Conservation (phyloP, 306 rosid genomes). For the Aeschynomene evenia region DNA sequence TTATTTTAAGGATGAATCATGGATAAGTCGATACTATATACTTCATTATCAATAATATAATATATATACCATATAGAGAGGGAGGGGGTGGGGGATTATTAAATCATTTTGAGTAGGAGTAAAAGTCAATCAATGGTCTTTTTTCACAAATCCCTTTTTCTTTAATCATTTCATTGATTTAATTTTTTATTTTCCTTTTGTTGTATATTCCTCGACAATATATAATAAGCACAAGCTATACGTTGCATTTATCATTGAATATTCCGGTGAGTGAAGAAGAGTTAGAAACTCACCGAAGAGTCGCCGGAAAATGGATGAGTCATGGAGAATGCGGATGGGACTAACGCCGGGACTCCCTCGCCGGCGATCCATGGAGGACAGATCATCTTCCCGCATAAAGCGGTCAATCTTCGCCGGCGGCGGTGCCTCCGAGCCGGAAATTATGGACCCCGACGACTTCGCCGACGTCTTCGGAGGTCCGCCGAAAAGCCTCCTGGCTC, state of each 20-base stretch:
- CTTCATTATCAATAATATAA: no score
- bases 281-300: conserved; percentile 21
- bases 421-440: conserved; percentile 10
- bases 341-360: conserved; percentile 48
- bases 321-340: conserved; percentile 82
- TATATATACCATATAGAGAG: no score
- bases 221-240: conserved; percentile 33
- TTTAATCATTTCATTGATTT: neutral
- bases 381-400: conserved; percentile 28
- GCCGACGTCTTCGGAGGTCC: conserved; percentile 93
- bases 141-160: conserved; percentile 3
- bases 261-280: conserved; percentile 9
- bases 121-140: conserved; percentile 38
- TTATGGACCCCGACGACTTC: conserved; percentile 56
- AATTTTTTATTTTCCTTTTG: neutral
- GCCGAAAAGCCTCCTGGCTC: conserved; percentile 56
- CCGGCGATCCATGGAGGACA: conserved; percentile 59
- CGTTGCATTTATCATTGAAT: conserved; percentile 24
- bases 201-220: conserved; percentile 9
- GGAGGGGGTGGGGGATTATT: no score
- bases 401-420: conserved; percentile 36
- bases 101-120: conserved; percentile 2
- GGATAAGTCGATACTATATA: no score
- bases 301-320: conserved; percentile 61
- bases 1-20: no score